phyloP scores from a whole-genome alignment of 441 rosid species.

The Adansonia gregorii region DNA sequence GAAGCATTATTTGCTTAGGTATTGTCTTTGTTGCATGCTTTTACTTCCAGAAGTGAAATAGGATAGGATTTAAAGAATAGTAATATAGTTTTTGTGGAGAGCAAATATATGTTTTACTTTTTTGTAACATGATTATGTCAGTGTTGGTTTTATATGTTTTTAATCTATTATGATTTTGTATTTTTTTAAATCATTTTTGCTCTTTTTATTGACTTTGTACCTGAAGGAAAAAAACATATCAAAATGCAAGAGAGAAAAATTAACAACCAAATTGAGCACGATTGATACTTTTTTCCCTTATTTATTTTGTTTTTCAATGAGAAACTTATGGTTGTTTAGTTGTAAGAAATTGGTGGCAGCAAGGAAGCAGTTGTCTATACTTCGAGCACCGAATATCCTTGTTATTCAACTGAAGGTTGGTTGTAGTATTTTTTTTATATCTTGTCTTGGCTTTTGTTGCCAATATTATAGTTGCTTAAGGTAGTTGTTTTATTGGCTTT shows the following conservation, averaged over 20 bases:
- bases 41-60: not conserved
- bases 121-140: not conserved
- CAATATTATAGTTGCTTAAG: conserved; percentile 29
- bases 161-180: not conserved
- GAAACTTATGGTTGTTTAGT: conserved; percentile 52
- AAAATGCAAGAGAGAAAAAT: not conserved
- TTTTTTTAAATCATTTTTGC: not conserved
- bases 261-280: not conserved
- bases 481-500: conserved; percentile 23
- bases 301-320: not conserved
- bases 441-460: not conserved
- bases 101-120: not conserved
- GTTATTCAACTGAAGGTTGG: conserved; percentile 89
- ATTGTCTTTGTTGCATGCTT: not conserved
- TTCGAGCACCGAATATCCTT: conserved; percentile 87
- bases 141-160: not conserved
- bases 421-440: conserved; percentile 16
- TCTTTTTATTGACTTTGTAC: not conserved
- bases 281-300: not conserved
- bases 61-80: not conserved
- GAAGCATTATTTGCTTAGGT: not conserved
- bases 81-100: not conserved
- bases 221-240: not conserved
- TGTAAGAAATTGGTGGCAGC: conserved; percentile 94
- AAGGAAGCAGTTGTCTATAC: conserved; percentile 91